Conservation (phyloP, 495 filamentous ascomycete genomes). For the Aspergillus sclerotiicarbonarius region DNA sequence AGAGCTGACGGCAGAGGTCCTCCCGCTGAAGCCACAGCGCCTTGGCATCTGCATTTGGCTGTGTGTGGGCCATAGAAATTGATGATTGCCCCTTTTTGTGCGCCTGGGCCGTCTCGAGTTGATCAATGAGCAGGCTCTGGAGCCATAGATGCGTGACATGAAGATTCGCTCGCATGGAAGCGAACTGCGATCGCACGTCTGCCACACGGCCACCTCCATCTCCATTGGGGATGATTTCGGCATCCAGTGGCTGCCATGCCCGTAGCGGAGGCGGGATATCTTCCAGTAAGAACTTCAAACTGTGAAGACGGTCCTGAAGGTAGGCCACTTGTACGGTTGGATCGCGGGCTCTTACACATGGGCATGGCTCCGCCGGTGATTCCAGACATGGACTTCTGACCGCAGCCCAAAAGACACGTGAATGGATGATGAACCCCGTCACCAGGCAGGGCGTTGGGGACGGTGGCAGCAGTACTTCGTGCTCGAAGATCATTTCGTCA, state of each 20-base stretch:
- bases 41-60: background rate
- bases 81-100: background rate
- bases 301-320: slow-evolving; percentile 12
- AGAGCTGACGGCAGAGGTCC: slow-evolving; percentile 18
- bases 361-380: slow-evolving; percentile 11
- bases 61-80: background rate
- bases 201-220: background rate
- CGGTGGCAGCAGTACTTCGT: slow-evolving; percentile 15
- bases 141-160: slow-evolving; percentile 28
- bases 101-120: slow-evolving; percentile 17
- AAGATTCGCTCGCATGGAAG: slow-evolving; percentile 23
- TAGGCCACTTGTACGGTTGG: slow-evolving; percentile 11
- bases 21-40: slow-evolving; percentile 14
- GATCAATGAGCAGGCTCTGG: slow-evolving; percentile 24
- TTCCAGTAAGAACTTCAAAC: slow-evolving; percentile 11
- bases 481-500: slow-evolving; percentile 25
- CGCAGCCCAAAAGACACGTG: slow-evolving; percentile 23
- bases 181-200: slow-evolving; percentile 10
- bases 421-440: slow-evolving; percentile 19
- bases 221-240: background rate
- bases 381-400: slow-evolving; percentile 7
- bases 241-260: slow-evolving; percentile 2
- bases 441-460: slow-evolving; percentile 8
- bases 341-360: slow-evolving; percentile 17
- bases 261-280: slow-evolving; percentile 9